Conservation (phyloP, 257 asterid genomes). For the Osmanthus fragrans region DNA sequence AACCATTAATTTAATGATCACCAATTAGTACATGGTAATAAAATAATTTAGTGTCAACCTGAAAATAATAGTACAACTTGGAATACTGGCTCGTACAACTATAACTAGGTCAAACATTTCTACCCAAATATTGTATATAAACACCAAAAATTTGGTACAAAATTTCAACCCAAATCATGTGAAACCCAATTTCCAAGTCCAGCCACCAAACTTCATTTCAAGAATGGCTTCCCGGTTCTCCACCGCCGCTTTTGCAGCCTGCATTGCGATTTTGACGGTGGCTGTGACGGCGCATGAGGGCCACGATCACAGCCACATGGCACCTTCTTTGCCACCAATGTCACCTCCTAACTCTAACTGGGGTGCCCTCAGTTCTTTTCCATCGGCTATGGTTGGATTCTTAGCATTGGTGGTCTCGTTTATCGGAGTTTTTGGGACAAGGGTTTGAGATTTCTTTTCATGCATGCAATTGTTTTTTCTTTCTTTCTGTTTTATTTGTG, state of each 20-base stretch:
- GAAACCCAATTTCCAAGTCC: slow-evolving; percentile 2
- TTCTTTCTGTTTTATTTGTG: background rate
- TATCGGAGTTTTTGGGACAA: slow-evolving; percentile 29
- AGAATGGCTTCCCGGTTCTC: slow-evolving; percentile 26
- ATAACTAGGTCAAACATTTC: slow-evolving; percentile 2
- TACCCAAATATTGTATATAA: slow-evolving; percentile 12
- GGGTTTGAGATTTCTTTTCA: slow-evolving; percentile 29
- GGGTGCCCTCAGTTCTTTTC: slow-evolving; percentile 24
- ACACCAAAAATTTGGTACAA: background rate
- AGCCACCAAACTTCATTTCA: background rate
- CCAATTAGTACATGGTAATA: background rate
- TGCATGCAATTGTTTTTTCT: background rate
- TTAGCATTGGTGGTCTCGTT: slow-evolving; percentile 34
- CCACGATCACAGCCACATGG: slow-evolving; percentile 29
- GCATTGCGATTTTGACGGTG: slow-evolving; percentile 23
- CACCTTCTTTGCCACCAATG: slow-evolving; percentile 17
- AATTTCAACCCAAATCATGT: background rate
- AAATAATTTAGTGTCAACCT: slow-evolving; percentile 5
- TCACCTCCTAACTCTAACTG: background rate
- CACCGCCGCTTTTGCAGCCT: slow-evolving; percentile 17
- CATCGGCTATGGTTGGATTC: slow-evolving; percentile 32
- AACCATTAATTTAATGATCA: background rate
- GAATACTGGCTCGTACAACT: slow-evolving; percentile 18
- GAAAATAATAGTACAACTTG: slow-evolving; percentile 30
- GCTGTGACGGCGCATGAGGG: slow-evolving; percentile 39